phyloP scores from a whole-genome alignment of 345 rosid genomes.

The Pugionium cornutum region DNA sequence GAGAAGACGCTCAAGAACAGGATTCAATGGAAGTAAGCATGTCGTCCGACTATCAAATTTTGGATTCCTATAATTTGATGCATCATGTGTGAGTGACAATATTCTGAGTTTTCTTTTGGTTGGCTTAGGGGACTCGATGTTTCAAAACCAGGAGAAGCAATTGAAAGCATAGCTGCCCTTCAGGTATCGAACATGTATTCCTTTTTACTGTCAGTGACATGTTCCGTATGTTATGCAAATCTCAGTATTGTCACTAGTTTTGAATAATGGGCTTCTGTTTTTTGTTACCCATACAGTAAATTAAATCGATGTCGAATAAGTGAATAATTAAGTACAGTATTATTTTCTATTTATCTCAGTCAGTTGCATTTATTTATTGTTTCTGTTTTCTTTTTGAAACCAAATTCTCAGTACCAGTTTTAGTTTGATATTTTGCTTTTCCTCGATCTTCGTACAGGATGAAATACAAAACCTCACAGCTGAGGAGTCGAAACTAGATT shows the following conservation, averaged over 20 bases:
- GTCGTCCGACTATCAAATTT: conserved; percentile 14
- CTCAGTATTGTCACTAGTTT: conserved; percentile 15
- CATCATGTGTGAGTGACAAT: conserved; percentile 25
- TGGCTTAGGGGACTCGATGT: conserved; percentile 83
- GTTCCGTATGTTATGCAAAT: conserved; percentile 23
- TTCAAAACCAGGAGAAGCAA: conserved; percentile 76
- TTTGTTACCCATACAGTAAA: conserved; percentile 12
- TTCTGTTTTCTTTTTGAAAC: conserved; percentile 11
- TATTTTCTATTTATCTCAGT: conserved; percentile 2
- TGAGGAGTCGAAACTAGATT: conserved; percentile 60
- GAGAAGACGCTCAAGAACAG: conserved; percentile 96
- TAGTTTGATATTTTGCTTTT: conserved; percentile 19
- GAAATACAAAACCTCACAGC: conserved; percentile 71
- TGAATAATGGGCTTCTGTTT: conserved; percentile 11
- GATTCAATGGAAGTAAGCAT: conserved; percentile 93
- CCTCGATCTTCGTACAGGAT: conserved; percentile 51
- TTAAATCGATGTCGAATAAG: conserved; percentile 11
- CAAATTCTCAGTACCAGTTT: conserved; percentile 4
- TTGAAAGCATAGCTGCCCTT: conserved; percentile 67
- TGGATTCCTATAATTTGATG: conserved; percentile 23
- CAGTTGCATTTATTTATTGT: conserved; percentile 21
- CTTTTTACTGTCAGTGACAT: conserved; percentile 7
- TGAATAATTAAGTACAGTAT: background rate
- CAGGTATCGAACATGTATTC: conserved; percentile 58
- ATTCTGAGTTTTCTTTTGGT: conserved; percentile 24